Evolutionary conservation across 805 yeast species (phyloP), one percentile per base, ranked within the genome.

Genomic region (Saturnispora sanitii): DNA sequence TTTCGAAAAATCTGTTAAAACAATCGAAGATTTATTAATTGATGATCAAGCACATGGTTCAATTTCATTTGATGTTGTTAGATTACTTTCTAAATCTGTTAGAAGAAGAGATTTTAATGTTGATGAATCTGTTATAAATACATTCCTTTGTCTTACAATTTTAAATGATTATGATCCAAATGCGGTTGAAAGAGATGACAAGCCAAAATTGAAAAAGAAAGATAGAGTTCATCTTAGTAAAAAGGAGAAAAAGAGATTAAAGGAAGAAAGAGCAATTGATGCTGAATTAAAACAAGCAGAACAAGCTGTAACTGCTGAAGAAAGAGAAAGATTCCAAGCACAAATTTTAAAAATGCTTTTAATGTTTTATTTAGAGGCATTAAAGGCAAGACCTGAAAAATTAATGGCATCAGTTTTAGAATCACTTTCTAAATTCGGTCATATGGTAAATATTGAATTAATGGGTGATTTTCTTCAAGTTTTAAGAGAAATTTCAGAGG

Each of bases 391-490:
- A 34, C 73, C 78, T 16, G 72, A 76, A 29, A 71, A 73, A 16
- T 65, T 92, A 40, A 77, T 86, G 68, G 95, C 94, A 6, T 71
- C 90, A 0, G 94, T 90, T 0, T 66, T 92, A 41, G 97, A 92
- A 63, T 97, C 97, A 3, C 64, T 92, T 42, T 83, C 96, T 1
- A 76, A 77, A 54, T 87, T 80, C 56, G 95, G 97, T 2, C 92
- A 82, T 53, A 79, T 88, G 78, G 87, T 94, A 19, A 92, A 92
- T 56, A 77, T 90, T 43, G 97, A 92, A 49, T 67, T 92, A 34
- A 71, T 92, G 50, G 97, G 97, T 20, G 98, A 92, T 57, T 78
- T 92, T 61, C 67, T 92, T 38, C 94, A 82, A 56, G 95, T 88
- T 6, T 69, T 92, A 58, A 71, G 88, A 49, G 97, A 92, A 59